These are phyloP conservation scores for Crithidia bombi DNA, from an alignment of 208 protist genomes.

Conservation along the genomic window DNA sequence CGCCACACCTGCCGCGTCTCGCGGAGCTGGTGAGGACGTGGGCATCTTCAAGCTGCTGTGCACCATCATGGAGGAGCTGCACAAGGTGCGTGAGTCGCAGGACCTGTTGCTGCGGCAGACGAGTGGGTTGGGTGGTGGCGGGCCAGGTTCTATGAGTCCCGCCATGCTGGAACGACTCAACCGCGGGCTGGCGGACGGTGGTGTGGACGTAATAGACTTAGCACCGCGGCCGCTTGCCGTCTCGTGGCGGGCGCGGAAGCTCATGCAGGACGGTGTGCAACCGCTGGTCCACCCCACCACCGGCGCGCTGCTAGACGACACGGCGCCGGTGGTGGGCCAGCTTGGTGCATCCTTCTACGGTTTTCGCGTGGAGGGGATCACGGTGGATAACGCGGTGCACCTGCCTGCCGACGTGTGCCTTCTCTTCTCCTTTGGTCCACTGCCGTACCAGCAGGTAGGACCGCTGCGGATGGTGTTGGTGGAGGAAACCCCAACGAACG, in stretches of 20 bases:
- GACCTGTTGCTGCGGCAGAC: constrained; percentile 51
- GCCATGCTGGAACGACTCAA: constrained; percentile 52
- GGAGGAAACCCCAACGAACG: constrained; percentile 49
- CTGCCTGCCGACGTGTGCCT: constrained; percentile 78
- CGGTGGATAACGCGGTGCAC: constrained; percentile 62
- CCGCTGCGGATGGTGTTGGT: constrained; percentile 58
- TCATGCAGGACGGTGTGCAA: constrained; percentile 67
- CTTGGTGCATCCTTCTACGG: constrained; percentile 67
- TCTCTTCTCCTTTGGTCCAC: constrained; percentile 85
- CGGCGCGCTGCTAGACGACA: constrained; percentile 65
- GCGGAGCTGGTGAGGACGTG: constrained; percentile 10
- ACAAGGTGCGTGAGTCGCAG: constrained; percentile 74
- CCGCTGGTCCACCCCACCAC: constrained; percentile 79
- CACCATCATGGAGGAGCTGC: constrained; percentile 88
- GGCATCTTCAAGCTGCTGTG: constrained; percentile 84
- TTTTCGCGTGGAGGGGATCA: constrained; percentile 87
- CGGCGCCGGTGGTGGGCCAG: constrained; percentile 32
- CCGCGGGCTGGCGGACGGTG: constrained; percentile 48
- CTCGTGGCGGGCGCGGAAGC: constrained; percentile 64
- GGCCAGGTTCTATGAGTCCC: constrained; percentile 39
- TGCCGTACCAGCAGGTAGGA: constrained; percentile 81
- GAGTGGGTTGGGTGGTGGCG: constrained; percentile 1
- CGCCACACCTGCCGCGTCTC: neutral
- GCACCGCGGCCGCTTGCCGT: constrained; percentile 67
- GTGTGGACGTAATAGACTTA: constrained; percentile 72